Evolutionary conservation across 73 alveolate genomes (phyloP).

Genomic region (Paramecium primaurelia): DNA sequence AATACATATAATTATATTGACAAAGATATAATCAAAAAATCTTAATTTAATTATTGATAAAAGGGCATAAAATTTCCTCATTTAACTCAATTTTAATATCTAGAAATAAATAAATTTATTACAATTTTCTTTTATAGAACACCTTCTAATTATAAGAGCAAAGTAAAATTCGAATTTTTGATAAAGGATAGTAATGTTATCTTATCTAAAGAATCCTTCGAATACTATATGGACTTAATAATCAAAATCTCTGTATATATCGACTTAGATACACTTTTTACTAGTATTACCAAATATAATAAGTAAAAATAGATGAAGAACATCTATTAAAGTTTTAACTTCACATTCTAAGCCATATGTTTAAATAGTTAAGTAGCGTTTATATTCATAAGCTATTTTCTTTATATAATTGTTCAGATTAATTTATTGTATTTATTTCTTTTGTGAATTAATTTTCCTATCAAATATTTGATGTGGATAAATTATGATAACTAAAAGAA

Average conservation of each 20-base stretch:
- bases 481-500: neutral
- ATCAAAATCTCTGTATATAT: neutral
- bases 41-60: neutral
- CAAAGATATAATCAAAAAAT: neutral
- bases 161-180: neutral
- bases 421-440: neutral
- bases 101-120: neutral
- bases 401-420: neutral
- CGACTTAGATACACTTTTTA: neutral
- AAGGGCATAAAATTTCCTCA: neutral
- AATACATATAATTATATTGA: too few species aligned
- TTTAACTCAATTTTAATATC: neutral
- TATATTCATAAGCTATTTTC: neutral
- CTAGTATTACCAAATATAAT: neutral
- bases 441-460: neutral
- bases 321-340: neutral
- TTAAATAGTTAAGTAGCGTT: neutral
- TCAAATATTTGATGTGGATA: neutral
- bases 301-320: neutral
- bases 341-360: neutral
- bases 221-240: neutral
- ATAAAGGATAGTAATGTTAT: neutral
- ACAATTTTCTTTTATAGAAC: neutral
- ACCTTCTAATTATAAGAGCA: neutral
- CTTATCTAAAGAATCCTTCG: neutral